Evolutionary conservation across 225 moss, liverwort and hornwort genomes (phyloP), one percentile per base, ranked within the genome.

Genomic region (Marchantia polymorpha): DNA sequence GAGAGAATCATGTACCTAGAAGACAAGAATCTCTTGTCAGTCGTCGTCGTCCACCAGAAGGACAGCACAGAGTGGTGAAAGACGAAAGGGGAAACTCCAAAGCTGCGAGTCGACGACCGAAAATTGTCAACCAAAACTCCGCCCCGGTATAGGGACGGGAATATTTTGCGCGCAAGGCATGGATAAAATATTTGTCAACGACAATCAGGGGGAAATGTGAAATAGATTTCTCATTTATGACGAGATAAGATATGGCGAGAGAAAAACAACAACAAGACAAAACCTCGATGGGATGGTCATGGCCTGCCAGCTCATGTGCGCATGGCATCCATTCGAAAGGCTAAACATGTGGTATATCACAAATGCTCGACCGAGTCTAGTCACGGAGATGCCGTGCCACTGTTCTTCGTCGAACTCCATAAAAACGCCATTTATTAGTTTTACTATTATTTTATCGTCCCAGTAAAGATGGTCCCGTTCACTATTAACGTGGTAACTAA

Each of bases 301-400:
- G 1, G 69, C 19, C 47, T 69, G 69, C 69, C 69, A 69, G 69
- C 69, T 69, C 69, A 69, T 69, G 69, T 48, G 47, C 47, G 69
- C 47, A 48, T 46, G 68, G 16, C 7, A 14, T 69, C 47, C 47
- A 47, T 69, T 17, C 46, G 69, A 48, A 69, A 69, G 69, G 69
- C 17, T 69, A 69, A 39, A 69, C 69, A 47, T 69, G 47, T 69
- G 69, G 17, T 46, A 39, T 69, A 69, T 47, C 69, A 69, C 69
- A 69, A 46, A 69, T 17, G 47, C 69, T 20, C 17, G 20, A 39
- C 39, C 39, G 39, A 69, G 69, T 69, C 69, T 48, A 47, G 69
- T 69, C 69, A 69, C 69, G 69, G 19, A 69, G 69, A 69, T 69
- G 69, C 69, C 69, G 69, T 69, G 69, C 46, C 46, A 69, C 69